Conservation (phyloP, 345 rosid species). For the Lumnitzera littorea region DNA sequence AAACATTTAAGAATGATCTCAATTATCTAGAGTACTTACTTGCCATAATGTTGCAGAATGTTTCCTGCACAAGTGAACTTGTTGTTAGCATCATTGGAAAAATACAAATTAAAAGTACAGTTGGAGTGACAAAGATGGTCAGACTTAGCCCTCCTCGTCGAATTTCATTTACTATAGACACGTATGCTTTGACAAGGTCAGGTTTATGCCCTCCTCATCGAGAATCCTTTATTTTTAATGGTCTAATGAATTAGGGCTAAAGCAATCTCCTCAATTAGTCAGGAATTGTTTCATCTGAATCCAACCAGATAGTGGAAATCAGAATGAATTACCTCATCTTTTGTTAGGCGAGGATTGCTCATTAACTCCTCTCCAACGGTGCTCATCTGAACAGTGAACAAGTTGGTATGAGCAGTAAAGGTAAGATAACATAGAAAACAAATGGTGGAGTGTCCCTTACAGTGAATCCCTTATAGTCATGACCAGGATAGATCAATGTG, state of each 20-base stretch:
- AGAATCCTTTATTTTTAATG: no score
- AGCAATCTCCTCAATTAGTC: no score
- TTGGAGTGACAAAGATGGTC: no score
- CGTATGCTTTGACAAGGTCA: no score
- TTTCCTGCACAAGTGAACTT: conserved; percentile 41
- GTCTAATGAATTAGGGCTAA: no score
- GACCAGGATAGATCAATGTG: conserved; percentile 82
- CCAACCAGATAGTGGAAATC: not conserved
- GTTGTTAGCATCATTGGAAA: not conserved
- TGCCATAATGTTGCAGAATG: conserved; percentile 72
- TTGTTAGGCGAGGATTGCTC: conserved; percentile 70
- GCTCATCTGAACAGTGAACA: conserved; percentile 51
- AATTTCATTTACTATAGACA: no score
- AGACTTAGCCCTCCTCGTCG: no score
- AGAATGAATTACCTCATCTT: conserved; percentile 52
- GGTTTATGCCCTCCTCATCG: no score
- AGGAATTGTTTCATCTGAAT: no score
- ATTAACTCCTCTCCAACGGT: conserved; percentile 87
- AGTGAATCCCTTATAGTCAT: conserved; percentile 85
- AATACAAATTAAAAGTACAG: not conserved
- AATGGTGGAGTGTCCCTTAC: conserved; percentile 33
- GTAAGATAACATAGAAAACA: not conserved
- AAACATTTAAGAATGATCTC: not conserved
- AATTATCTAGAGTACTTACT: conserved; percentile 34
- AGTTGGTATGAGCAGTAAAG: conserved; percentile 8